Evolutionary conservation across 176 grass and related monocot species (phyloP).

Genomic region (Oryza australiensis): DNA sequence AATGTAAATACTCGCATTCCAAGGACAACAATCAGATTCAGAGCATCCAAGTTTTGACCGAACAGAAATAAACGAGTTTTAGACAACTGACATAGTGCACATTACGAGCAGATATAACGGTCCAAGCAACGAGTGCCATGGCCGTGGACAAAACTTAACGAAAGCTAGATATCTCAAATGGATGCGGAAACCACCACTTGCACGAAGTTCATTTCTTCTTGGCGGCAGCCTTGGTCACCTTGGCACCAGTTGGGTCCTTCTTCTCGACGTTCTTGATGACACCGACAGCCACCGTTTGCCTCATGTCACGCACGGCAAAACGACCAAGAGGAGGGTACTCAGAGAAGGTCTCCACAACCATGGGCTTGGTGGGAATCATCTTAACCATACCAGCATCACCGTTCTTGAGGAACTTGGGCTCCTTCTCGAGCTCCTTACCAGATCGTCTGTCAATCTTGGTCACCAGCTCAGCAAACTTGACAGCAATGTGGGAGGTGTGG

Average conservation of each 20-base stretch:
- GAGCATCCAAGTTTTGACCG: neutral
- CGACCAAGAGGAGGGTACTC: neutral
- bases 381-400: neutral
- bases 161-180: neutral
- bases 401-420: neutral
- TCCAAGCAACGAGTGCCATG: neutral
- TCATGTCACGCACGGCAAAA: neutral
- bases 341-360: neutral
- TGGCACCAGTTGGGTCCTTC: conserved; percentile 79
- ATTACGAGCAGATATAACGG: neutral
- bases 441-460: conserved; percentile 53
- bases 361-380: neutral
- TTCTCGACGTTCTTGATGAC: conserved; percentile 86
- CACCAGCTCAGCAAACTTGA: conserved; percentile 56
- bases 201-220: conserved; percentile 77
- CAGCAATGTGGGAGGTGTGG: conserved; percentile 65
- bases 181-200: neutral
- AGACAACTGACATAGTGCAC: neutral
- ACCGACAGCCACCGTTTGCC: neutral
- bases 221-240: conserved; percentile 82
- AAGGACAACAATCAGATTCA: neutral
- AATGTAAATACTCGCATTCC: neutral
- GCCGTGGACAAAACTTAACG: neutral
- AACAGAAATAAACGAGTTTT: neutral
- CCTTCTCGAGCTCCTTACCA: neutral